Evolutionary conservation across 2,329 filamentous ascomycete species (phyloP).

Genomic region (Fusarium udum): DNA sequence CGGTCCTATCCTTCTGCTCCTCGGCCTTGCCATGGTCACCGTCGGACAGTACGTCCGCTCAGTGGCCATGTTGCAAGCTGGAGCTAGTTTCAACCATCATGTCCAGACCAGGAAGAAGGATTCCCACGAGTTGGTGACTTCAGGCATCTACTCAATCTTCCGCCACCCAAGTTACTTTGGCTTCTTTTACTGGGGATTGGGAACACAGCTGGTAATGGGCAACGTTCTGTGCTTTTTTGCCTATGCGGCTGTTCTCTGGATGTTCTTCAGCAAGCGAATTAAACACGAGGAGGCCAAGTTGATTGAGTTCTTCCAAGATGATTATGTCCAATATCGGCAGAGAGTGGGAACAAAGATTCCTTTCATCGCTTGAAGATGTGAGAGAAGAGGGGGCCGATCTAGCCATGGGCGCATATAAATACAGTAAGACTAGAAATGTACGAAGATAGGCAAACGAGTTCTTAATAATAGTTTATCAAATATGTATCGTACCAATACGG

Average conservation of each 20-base stretch:
- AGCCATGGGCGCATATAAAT: background rate
- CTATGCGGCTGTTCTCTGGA: constrained; percentile 82
- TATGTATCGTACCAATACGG: background rate
- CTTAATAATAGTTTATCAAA: constrained; percentile 1
- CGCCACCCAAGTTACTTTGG: constrained; percentile 96
- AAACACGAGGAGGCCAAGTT: constrained; percentile 80
- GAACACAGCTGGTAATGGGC: constrained; percentile 89
- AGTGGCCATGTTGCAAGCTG: constrained; percentile 89
- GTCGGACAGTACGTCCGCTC: constrained; percentile 80
- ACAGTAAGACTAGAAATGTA: background rate
- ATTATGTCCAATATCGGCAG: constrained; percentile 79
- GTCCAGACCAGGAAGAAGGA: constrained; percentile 75
- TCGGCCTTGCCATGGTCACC: constrained; percentile 71
- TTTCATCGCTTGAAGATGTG: constrained; percentile 55
- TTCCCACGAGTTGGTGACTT: constrained; percentile 83
- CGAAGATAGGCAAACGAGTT: background rate
- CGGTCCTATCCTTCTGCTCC: constrained; percentile 54
- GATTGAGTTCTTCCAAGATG: constrained; percentile 82
- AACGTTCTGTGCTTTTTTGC: constrained; percentile 81
- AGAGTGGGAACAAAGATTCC: constrained; percentile 83
- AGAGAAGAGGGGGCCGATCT: background rate
- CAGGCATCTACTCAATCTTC: constrained; percentile 78
- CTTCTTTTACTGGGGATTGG: constrained; percentile 98
- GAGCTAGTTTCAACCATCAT: constrained; percentile 89
- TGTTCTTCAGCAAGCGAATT: constrained; percentile 83